Percentiles rank a stretch among this genome's conserved stretches.
Conservation (phyloP, 2,329 filamentous ascomycete species). For the Fusarium newnesense region DNA sequence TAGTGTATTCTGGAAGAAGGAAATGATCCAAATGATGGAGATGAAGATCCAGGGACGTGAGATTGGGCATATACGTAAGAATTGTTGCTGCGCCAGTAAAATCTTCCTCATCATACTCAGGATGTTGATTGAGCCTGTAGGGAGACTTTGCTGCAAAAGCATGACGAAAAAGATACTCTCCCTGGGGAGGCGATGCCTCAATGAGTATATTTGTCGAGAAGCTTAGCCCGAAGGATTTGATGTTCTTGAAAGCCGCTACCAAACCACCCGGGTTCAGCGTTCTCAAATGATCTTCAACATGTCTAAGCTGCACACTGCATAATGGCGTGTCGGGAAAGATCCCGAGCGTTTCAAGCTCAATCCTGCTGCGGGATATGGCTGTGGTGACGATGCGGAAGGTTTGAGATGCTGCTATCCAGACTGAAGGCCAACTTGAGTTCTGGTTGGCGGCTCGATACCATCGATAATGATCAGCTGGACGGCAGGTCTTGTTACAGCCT, state of each 20-base stretch:
- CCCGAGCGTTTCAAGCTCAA: neutral
- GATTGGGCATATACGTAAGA: neutral
- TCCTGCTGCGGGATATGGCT: neutral
- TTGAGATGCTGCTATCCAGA: neutral
- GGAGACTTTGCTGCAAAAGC: neutral
- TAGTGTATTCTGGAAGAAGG: neutral
- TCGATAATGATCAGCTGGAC: neutral
- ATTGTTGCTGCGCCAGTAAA: neutral
- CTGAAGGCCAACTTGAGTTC: neutral
- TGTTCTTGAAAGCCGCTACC: neutral
- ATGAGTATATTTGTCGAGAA: neutral
- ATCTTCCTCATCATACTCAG: too few species aligned
- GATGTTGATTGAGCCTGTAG: neutral
- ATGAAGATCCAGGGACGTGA: neutral
- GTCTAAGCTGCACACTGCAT: neutral
- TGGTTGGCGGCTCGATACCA: neutral
- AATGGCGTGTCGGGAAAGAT: neutral
- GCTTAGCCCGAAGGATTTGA: neutral
- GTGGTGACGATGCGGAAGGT: neutral
- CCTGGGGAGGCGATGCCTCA: neutral
- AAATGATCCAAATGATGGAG: rapidly evolving
- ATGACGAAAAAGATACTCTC: neutral
- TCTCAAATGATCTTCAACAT: neutral
- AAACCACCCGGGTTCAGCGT: neutral
- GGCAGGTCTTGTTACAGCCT: neutral